Evolutionary conservation across 352 stramenopile genomes (phyloP).

Genomic region (Phytophthora lateralis): DNA sequence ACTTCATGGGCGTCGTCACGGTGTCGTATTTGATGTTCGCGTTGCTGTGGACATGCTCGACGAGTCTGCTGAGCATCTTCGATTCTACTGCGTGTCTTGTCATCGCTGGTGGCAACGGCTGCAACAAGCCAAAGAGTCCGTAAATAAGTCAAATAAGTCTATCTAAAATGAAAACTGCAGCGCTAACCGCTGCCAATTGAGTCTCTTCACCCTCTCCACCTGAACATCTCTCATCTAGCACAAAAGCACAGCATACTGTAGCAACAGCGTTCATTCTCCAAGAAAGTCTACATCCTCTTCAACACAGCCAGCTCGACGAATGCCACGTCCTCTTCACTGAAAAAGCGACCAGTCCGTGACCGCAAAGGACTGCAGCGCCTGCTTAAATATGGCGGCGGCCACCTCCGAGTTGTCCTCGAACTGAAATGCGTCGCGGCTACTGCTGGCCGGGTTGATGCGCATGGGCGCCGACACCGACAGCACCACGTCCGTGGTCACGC

Average conservation of each 20-base stretch:
- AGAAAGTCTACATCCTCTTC: neutral
- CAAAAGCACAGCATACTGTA: neutral
- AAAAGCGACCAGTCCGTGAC: conserved; percentile 81
- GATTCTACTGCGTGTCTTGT: conserved; percentile 49
- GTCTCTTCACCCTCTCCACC: neutral
- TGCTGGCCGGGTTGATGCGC: conserved; percentile 75
- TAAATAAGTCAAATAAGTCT: conserved; percentile 29
- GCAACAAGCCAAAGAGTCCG: conserved; percentile 15
- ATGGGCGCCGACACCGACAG: conserved; percentile 82
- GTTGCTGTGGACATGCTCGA: conserved; percentile 48
- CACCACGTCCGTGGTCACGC: conserved; percentile 81
- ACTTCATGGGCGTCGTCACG: conserved; percentile 55
- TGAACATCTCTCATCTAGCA: neutral
- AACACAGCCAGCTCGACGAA: neutral
- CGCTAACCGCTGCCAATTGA: neutral
- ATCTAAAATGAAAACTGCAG: conserved; percentile 20
- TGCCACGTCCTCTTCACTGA: conserved; percentile 17
- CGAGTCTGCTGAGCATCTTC: conserved; percentile 71
- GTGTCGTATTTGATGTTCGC: conserved; percentile 49
- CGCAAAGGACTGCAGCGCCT: conserved; percentile 65
- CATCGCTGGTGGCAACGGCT: conserved; percentile 53
- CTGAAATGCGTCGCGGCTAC: conserved; percentile 64
- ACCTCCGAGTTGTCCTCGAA: conserved; percentile 72
- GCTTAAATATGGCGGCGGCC: conserved; percentile 75
- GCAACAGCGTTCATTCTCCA: neutral